A percentile compares a stretch with the other conserved stretches of the same genome.
phyloP scores from a whole-genome alignment of 1,139 yeast genomes.

The Yamadazyma oceani region DNA sequence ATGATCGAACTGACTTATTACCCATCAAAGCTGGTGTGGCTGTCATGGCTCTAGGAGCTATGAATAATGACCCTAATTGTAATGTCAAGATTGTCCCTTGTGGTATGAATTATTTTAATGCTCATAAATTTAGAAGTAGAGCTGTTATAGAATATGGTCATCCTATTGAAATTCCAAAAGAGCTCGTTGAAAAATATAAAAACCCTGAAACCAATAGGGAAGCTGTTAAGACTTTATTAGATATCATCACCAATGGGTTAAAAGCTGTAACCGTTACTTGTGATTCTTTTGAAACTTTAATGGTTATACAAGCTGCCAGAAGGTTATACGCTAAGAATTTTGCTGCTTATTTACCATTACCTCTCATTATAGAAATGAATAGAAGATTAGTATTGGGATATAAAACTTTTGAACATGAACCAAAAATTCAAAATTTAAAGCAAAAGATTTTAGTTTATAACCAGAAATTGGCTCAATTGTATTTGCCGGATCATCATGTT shows the following conservation, averaged over 20 bases:
- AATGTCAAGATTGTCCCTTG: slow-evolving; percentile 43
- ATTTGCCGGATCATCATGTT: slow-evolving; percentile 89
- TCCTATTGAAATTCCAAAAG: slow-evolving; percentile 39
- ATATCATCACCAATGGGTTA: slow-evolving; percentile 71
- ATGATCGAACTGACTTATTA: slow-evolving; percentile 40
- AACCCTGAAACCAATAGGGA: slow-evolving; percentile 60
- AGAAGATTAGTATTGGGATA: slow-evolving; percentile 82
- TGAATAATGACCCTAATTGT: slow-evolving; percentile 28
- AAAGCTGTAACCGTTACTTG: slow-evolving; percentile 90
- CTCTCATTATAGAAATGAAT: slow-evolving; percentile 85
- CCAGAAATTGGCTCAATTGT: slow-evolving; percentile 60
- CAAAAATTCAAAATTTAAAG: slow-evolving; percentile 61
- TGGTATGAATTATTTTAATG: slow-evolving; percentile 49
- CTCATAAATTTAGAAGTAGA: slow-evolving; percentile 46
- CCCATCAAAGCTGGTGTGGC: slow-evolving; percentile 52
- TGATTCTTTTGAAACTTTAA: slow-evolving; percentile 87
- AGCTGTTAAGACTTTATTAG: slow-evolving; percentile 73
- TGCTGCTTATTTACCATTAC: slow-evolving; percentile 69
- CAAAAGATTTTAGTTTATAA: slow-evolving; percentile 69
- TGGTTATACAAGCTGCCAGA: slow-evolving; percentile 92
- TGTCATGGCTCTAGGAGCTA: slow-evolving; percentile 48
- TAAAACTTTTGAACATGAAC: slow-evolving; percentile 68
- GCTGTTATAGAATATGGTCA: slow-evolving; percentile 49
- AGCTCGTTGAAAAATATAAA: slow-evolving; percentile 26
- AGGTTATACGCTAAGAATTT: slow-evolving; percentile 80